phyloP scores from a whole-genome alignment of 257 asterid species.

The Scutellaria barbata region DNA sequence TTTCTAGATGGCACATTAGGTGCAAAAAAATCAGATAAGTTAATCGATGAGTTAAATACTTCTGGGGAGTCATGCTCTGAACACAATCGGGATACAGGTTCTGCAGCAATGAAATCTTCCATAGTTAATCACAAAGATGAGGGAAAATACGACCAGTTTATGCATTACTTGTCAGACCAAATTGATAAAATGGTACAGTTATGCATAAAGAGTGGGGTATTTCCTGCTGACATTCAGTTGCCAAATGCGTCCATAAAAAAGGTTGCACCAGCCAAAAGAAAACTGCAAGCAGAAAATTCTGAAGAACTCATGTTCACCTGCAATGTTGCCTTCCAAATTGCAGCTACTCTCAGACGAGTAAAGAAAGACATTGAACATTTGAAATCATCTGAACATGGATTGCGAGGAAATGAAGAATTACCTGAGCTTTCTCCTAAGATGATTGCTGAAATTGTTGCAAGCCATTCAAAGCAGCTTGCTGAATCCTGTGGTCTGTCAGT shows the following conservation, averaged over 20 bases:
- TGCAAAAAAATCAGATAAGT: constrained; percentile 47
- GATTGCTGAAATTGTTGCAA: constrained; percentile 70
- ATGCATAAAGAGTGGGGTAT: constrained; percentile 51
- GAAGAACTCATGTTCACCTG: constrained; percentile 75
- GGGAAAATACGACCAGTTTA: constrained; percentile 49
- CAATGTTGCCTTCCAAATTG: constrained; percentile 84
- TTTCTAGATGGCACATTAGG: constrained; percentile 73
- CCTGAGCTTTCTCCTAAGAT: constrained; percentile 59
- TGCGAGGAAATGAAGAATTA: constrained; percentile 36
- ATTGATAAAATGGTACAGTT: constrained; percentile 53
- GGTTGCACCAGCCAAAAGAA: constrained; percentile 71
- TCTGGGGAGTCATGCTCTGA: constrained; percentile 48
- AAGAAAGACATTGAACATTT: constrained; percentile 47
- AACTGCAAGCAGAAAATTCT: constrained; percentile 66
- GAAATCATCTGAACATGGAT: constrained; percentile 41
- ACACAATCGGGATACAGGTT: constrained; percentile 41
- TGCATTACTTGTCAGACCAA: constrained; percentile 56
- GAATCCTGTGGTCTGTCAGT: constrained; percentile 62
- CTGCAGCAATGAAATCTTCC: constrained; percentile 42
- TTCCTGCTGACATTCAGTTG: constrained; percentile 54
- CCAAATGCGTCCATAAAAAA: constrained; percentile 78
- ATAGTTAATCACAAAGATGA: constrained; percentile 39
- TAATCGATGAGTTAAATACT: constrained; percentile 43
- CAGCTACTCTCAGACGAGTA: constrained; percentile 62
- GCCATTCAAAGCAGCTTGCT: constrained; percentile 44